Percentiles rank a stretch among this genome's conserved stretches.
These are phyloP conservation scores for Tetracladium maxilliforme DNA, from an alignment of 2,329 filamentous ascomycete species.

Conservation along the genomic window DNA sequence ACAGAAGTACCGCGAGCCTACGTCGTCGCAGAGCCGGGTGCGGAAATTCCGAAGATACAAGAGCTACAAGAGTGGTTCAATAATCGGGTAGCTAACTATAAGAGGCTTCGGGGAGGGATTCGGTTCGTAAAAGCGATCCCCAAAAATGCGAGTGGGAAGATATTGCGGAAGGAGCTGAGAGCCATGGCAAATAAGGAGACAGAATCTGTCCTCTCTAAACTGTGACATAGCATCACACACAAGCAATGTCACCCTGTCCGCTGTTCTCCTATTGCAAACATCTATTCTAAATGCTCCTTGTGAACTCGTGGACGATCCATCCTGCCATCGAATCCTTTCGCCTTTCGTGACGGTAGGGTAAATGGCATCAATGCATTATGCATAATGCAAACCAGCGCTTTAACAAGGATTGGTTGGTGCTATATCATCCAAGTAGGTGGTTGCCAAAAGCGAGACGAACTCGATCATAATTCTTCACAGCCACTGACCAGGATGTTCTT, in stretches of 20 bases:
- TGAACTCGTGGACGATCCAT: too few species aligned
- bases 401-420: too few species aligned
- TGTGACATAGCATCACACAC: not conserved
- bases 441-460: too few species aligned
- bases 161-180: slow-evolving; percentile 1
- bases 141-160: slow-evolving; percentile 3
- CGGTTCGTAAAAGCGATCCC: slow-evolving; percentile 1
- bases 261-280: too few species aligned
- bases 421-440: too few species aligned
- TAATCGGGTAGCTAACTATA: slow-evolving; percentile 2
- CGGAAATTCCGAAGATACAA: slow-evolving; percentile 1
- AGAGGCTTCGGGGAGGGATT: slow-evolving; percentile 2
- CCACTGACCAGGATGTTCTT: too few species aligned
- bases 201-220: slow-evolving; percentile 1
- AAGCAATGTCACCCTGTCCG: not conserved
- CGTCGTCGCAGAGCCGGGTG: slow-evolving; percentile 33
- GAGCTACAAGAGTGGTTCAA: slow-evolving; percentile 2
- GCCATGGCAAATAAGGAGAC: slow-evolving; percentile 1
- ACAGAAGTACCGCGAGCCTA: slow-evolving; percentile 58
- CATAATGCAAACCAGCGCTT: too few species aligned
- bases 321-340: too few species aligned
- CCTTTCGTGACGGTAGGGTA: too few species aligned
- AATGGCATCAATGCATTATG: too few species aligned
- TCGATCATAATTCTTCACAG: too few species aligned
- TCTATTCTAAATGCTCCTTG: too few species aligned